These are phyloP conservation scores for Gossypium lobatum DNA, from an alignment of 441 rosid genomes.

Conservation along the genomic window DNA sequence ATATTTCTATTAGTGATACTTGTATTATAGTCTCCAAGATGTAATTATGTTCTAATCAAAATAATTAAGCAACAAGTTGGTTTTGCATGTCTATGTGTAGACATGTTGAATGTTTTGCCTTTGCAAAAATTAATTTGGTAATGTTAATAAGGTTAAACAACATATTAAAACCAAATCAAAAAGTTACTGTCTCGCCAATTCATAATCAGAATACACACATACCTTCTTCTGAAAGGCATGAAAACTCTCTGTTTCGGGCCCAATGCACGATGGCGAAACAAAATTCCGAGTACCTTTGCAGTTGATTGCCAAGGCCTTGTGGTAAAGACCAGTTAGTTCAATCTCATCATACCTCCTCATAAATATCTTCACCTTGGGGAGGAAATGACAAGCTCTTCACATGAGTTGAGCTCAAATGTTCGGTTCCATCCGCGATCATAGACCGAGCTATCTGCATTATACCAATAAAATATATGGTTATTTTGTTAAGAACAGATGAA, in stretches of 20 bases:
- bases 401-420: slow-evolving; percentile 30
- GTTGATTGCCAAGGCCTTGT: not conserved
- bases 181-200: not conserved
- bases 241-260: not conserved
- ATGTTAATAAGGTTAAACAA: not conserved
- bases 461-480: not conserved
- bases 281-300: not conserved
- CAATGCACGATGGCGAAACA: not conserved
- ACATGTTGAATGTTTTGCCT: not conserved
- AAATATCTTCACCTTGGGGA: slow-evolving; percentile 35
- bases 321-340: not conserved
- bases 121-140: not conserved
- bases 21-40: not conserved
- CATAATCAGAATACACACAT: too few species aligned
- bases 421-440: slow-evolving; percentile 53
- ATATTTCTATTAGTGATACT: not conserved
- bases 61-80: not conserved
- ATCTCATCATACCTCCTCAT: slow-evolving; percentile 38
- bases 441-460: slow-evolving; percentile 54
- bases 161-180: not conserved
- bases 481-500: not conserved
- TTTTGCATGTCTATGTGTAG: not conserved
- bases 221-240: not conserved
- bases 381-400: slow-evolving; percentile 29
- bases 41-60: not conserved